phyloP scores from a whole-genome alignment of 805 yeast species.

The Ogataea pilisensis region DNA sequence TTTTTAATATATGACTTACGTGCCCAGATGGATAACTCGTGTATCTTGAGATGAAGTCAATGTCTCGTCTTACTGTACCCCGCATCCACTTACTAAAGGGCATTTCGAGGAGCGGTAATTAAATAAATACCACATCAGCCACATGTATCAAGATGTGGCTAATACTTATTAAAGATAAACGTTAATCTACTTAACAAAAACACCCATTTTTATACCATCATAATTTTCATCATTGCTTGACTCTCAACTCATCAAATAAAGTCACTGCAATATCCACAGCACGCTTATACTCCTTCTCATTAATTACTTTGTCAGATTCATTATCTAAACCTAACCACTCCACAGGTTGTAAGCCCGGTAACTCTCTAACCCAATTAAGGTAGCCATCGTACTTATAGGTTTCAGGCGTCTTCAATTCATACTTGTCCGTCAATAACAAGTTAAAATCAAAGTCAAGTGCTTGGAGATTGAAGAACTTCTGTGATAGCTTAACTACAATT shows the following conservation, averaged over 20 bases:
- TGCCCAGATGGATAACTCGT: too few relatives aligned
- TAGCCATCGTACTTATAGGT: constrained; percentile 34
- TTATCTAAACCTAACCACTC: constrained; percentile 27
- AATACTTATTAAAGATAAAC: neutral
- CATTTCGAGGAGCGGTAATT: too few relatives aligned
- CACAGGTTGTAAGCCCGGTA: constrained; percentile 48
- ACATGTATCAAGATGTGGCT: neutral
- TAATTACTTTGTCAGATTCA: constrained; percentile 9
- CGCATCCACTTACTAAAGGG: neutral
- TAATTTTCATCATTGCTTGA: neutral
- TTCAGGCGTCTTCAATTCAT: constrained; percentile 43
- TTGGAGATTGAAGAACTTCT: constrained; percentile 33
- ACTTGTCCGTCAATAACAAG: constrained; percentile 31
- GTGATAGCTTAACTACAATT: constrained; percentile 34
- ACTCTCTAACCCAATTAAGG: constrained; percentile 43
- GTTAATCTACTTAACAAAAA: too few relatives aligned
- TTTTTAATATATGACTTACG: too few relatives aligned
- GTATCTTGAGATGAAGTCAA: too few relatives aligned
- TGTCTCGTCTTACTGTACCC: too few relatives aligned
- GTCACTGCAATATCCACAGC: constrained; percentile 1
- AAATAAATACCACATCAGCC: too few relatives aligned
- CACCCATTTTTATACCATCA: neutral
- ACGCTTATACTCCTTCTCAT: constrained; percentile 6
- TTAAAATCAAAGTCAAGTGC: constrained; percentile 42
- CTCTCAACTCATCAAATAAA: constrained; percentile 4